Evolutionary conservation across 129 eudicot genomes (phyloP).

Genomic region (Glebionis coronaria): DNA sequence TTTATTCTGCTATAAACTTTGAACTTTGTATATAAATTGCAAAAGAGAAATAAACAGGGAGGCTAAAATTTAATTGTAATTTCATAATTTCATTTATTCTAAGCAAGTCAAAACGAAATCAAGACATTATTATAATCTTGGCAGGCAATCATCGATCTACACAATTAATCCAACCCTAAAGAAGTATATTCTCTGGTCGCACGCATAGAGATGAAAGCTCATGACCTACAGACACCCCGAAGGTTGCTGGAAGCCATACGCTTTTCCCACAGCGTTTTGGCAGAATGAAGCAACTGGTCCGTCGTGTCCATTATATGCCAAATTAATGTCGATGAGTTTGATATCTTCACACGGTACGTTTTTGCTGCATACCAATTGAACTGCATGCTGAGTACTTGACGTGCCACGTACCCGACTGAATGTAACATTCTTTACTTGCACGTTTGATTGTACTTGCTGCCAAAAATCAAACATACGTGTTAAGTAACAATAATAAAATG

Average conservation of each 20-base stretch:
- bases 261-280: conserved; percentile 38
- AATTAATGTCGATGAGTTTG: conserved; percentile 46
- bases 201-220: background rate
- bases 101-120: background rate
- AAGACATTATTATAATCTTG: background rate
- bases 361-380: conserved; percentile 38
- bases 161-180: background rate
- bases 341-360: conserved; percentile 46
- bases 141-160: background rate
- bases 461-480: background rate
- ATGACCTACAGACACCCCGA: conserved; percentile 36
- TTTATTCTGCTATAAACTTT: too few relatives aligned
- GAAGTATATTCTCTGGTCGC: background rate
- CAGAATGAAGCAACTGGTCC: conserved; percentile 44
- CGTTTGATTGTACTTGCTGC: conserved; percentile 39
- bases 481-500: background rate
- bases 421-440: conserved; percentile 47
- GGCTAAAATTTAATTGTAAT: too few relatives aligned
- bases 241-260: conserved; percentile 49
- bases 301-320: conserved; percentile 40
- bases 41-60: too few relatives aligned
- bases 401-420: conserved; percentile 46
- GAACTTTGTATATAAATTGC: too few relatives aligned
- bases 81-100: too few relatives aligned
- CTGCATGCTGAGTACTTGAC: conserved; percentile 46